These are phyloP conservation scores for Psidium guajava DNA, from an alignment of 345 rosid genomes.

Conservation along the genomic window DNA sequence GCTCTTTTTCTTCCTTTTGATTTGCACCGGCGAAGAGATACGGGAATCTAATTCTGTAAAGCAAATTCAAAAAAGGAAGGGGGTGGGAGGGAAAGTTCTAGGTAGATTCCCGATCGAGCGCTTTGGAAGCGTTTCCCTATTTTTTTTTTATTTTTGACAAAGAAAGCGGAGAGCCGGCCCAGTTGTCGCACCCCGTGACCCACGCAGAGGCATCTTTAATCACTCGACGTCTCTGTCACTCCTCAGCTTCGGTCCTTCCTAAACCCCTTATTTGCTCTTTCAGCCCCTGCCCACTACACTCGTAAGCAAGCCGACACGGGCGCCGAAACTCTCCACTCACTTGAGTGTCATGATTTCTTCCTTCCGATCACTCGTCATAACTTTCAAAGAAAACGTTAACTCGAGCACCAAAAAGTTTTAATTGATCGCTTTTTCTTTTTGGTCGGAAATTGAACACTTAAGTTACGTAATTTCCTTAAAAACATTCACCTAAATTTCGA, in stretches of 20 bases:
- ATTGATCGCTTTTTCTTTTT: no score
- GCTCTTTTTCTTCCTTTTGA: neutral
- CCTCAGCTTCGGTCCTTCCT: neutral
- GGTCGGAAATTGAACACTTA: no score
- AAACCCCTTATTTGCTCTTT: neutral
- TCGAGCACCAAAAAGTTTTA: no score
- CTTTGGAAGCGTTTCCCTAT: neutral
- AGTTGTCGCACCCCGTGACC: neutral
- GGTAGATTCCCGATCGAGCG: neutral
- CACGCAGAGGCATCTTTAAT: neutral
- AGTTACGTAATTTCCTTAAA: no score
- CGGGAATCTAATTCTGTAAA: neutral
- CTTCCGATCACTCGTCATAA: no score
- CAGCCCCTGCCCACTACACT: neutral
- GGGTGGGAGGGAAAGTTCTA: neutral
- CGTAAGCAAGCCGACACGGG: no score
- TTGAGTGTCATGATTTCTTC: no score
- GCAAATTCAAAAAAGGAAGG: neutral
- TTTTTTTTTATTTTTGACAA: neutral
- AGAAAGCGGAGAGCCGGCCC: neutral
- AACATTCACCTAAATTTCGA: no score
- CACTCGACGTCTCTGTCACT: neutral
- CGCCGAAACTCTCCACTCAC: no score
- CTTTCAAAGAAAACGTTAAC: no score
- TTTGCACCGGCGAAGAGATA: neutral